Evolutionary conservation across 345 rosid species (phyloP), one percentile per base, ranked within the genome.

Genomic region (Ceriops tagal): DNA sequence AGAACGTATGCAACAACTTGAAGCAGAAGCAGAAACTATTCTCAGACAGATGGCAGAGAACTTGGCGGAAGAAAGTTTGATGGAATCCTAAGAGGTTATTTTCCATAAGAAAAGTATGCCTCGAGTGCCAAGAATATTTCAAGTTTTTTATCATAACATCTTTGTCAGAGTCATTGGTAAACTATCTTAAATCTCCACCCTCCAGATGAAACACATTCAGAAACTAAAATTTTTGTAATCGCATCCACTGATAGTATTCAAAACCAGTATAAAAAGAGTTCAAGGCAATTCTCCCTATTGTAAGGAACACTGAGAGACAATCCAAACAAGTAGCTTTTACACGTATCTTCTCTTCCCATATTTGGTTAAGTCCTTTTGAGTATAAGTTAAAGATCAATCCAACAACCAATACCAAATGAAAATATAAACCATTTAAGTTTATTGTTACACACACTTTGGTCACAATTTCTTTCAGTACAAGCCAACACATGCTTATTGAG

Each of bases 21-120:
- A 80, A 76, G 82, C 39, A 35, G 86, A 83, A 61, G 84, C 82
- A 55, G 81, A 80, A 58, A 71, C 28, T 26, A 68, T 80, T 59
- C 75, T 83, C 57, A 60, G 71, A 34, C 81, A 78, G 53, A 78
- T 78, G 49, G 70, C 47, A 18, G 69, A 70, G 3, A 68, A 71
- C 62, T 80, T 66, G 53, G 70, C 75, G 61, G 58, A 32, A 64
- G 74, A 71, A 28, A 55, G 56, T 58, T 52, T 53, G 53, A 20
- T 62, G 59, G 60, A 68, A 11, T 39, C 47, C 47, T 39, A 10
- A 43, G 18, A 13, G 13, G 49, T 4, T 43, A 43, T 11, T 43
- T 43, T 43, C 16, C 49, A 43, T 3, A 13, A 43, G 49, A 13
- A 13, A 13, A 3, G 15, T 11, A 13, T 15, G 19, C 15, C 49